Evolutionary conservation across 2,329 filamentous ascomycete genomes (phyloP).

Genomic region (Penicillium vulpinum): DNA sequence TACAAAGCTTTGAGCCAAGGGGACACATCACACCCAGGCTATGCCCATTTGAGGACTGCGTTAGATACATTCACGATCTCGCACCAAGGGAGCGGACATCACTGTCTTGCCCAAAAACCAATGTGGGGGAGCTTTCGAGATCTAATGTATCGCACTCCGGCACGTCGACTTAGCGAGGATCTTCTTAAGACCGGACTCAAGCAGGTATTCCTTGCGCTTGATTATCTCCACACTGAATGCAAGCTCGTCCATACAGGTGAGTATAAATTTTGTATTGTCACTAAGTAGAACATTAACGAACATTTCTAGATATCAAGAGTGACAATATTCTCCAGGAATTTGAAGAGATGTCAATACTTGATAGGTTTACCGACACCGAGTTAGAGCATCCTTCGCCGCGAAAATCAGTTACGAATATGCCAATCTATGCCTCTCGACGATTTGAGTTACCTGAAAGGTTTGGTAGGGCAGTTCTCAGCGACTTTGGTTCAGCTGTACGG

Average conservation of each 20-base stretch:
- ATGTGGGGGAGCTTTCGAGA: slow-evolving; percentile 36
- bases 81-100: slow-evolving; percentile 26
- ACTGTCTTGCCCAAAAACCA: slow-evolving; percentile 37
- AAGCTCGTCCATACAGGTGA: background rate
- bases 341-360: background rate
- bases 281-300: background rate
- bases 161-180: background rate
- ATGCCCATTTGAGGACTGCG: slow-evolving; percentile 6
- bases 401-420: background rate
- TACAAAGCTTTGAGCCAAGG: background rate
- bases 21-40: slow-evolving; percentile 1
- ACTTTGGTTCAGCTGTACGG: slow-evolving; percentile 40
- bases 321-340: background rate
- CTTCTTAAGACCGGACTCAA: slow-evolving; percentile 9
- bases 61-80: slow-evolving; percentile 31
- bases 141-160: background rate
- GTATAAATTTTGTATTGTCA: background rate
- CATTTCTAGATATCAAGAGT: background rate
- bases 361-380: background rate
- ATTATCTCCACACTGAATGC: slow-evolving; percentile 17
- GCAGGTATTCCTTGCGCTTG: slow-evolving; percentile 12
- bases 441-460: background rate
- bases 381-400: background rate
- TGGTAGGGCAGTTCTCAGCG: slow-evolving; percentile 34
- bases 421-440: background rate